Base-by-base conservation (phyloP, 768 basidiomycete species). In the Lentinus tigrinus region DNA sequence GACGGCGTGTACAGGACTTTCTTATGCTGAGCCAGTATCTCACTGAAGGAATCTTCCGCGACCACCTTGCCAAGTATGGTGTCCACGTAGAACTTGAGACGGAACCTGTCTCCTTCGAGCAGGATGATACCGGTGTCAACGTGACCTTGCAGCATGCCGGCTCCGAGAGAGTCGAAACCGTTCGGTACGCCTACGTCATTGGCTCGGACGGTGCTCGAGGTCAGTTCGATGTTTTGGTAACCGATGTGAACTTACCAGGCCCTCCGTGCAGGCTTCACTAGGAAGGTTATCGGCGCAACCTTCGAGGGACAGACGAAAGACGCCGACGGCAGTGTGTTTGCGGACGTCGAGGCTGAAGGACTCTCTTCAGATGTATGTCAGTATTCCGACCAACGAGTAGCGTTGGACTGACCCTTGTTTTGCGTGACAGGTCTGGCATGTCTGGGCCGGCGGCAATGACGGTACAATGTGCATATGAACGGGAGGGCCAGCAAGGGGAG, bases 141-240 rank as follows among this genome's bases (percentile, higher is more conserved):
- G 73, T 68, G 1, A 64, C 62, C 21, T 26, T 77, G 13, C 60
- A 58, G 6, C 54, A 19, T 6, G 21, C 69, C 2, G 73, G 64
- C 0, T 23, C 65, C 26, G 69, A 70, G 34, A 40, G 47, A 0
- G 44, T 54, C n/a, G 75, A 79, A 56, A 66, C 48, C 3, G 57
- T 70, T 6, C 63, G 56, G 8, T 65, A 61, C n/a, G 64, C 69
- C 2, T 79, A 69, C 61, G 60, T 82, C 1, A 65, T 80, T 14
- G 78, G 78, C 2, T 67, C 73, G 0, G 81, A 80, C 57, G 77
- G 78, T 16, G 79, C 75, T 0, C 65, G 61, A 57, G 67, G 73
- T 70, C 6, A 38, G 64, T 50, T 14, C 4, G 26, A 42, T n/a
- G 16, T 4, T 7, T 36, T 21, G 4, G 1, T 7, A n/a, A 34